Evolutionary conservation across 306 rosid species (phyloP), one percentile per base, ranked within the genome.

Genomic region (Dalbergia cochinchinensis): DNA sequence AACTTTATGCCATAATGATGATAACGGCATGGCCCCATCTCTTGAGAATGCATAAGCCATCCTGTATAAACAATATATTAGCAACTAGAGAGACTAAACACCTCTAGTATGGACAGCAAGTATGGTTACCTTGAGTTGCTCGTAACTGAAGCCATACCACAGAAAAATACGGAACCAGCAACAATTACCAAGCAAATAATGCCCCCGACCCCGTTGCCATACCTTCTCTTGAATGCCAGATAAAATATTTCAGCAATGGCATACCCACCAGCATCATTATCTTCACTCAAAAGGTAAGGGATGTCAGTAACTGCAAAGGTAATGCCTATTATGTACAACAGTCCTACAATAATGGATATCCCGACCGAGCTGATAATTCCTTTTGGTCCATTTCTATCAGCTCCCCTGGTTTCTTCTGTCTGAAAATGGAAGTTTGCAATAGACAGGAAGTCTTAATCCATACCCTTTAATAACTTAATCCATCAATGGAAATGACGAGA

Each of bases 1-100:
- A 65, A 92, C 92, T 91, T 87, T 80, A 82, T 90, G 97, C 98
- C 99, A 91, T 33, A 88, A 70, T 0, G 92, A 85, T 45, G 99
- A 95, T 48, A 92, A 81, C 47, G 99, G 99, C 99, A 95, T 91
- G 71, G 98, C 98, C 59, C 97, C 97, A 76, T 94, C 99, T 87
- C 99, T 91, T 45, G 99, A 94, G 89, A 94, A 94, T 39, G 99
- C 99, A 78, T 92, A 94, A 71, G 89, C 99, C 99, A 94, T 94
- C 88, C 97, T 91, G 78, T 61, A 18, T 20, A 74, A 87, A 50
- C 42, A 69, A 37, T 37, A 37, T 37, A 37, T 37, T 37, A 85
- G 60, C 68, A 19, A 69, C 59, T 48, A 54, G 47, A 73, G 11
- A 75, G 14, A 16, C 39, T 50, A 31, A 78, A 41, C 55, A 68